Evolutionary conservation across 257 asterid genomes (phyloP).

Genomic region (Cordia subcordata): DNA sequence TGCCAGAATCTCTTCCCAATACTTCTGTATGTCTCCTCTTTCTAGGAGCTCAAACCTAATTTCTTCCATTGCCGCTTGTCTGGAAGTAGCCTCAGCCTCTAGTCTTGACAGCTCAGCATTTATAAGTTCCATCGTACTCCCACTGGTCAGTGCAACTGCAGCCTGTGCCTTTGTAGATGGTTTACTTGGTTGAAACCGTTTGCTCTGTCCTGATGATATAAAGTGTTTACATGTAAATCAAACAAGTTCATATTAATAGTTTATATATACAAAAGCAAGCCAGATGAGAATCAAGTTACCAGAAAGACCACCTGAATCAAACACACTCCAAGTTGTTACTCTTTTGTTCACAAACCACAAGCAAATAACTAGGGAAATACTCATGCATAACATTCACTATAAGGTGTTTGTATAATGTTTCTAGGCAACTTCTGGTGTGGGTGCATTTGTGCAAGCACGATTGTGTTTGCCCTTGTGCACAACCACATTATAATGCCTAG

Average conservation of each 20-base stretch:
- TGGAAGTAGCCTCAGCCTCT: constrained; percentile 48
- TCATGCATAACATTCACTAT: no score
- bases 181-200: constrained; percentile 75
- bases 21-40: constrained; percentile 58
- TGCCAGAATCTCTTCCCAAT: constrained; percentile 63
- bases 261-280: background rate
- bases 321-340: no score
- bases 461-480: background rate
- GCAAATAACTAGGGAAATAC: no score
- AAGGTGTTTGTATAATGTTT: no score
- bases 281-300: background rate
- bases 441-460: background rate
- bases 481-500: background rate
- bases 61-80: constrained; percentile 52
- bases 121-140: constrained; percentile 50
- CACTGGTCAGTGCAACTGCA: constrained; percentile 76
- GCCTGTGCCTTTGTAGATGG: constrained; percentile 95
- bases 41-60: constrained; percentile 55
- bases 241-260: background rate
- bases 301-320: no score
- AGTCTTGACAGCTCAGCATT: constrained; percentile 50
- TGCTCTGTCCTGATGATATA: constrained; percentile 66
- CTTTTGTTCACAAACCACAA: no score
- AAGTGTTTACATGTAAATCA: background rate
- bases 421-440: background rate